Conservation (phyloP, 106 monocot species). For the Dioscorea alata region DNA sequence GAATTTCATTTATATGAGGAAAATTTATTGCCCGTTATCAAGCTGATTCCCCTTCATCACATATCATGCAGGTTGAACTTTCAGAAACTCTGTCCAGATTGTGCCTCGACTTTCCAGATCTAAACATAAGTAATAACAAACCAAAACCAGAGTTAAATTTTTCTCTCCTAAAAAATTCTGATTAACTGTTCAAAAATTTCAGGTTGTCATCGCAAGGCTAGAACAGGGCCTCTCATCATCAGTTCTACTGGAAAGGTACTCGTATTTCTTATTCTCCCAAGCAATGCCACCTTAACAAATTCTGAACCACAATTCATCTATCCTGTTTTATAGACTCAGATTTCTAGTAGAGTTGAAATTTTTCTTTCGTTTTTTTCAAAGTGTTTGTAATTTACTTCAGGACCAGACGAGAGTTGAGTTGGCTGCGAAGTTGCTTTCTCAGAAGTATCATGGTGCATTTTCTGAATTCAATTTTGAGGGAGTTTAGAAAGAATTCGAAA, state of each 20-base stretch:
- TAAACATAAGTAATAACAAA: conserved; percentile 52
- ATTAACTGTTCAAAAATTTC: conserved; percentile 4
- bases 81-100: conserved; percentile 52
- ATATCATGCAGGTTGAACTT: conserved; percentile 48
- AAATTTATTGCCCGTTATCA: not conserved
- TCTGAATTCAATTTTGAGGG: conserved; percentile 18
- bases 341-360: not conserved
- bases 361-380: not conserved
- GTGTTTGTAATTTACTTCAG: conserved; percentile 21
- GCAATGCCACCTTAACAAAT: not conserved
- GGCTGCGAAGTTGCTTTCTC: conserved; percentile 24
- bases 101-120: conserved; percentile 61
- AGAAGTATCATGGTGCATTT: conserved; percentile 42
- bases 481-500: not conserved
- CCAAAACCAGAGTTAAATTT: not conserved
- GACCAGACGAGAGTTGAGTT: conserved; percentile 52
- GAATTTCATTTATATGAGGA: not conserved
- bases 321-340: not conserved
- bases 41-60: not conserved
- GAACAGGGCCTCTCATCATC: conserved; percentile 62
- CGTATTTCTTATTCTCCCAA: not conserved
- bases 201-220: conserved; percentile 76
- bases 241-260: conserved; percentile 76
- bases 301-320: not conserved
- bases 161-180: not conserved